Base-by-base conservation (phyloP, 352 stramenopile species). In the Pythium oligandrum region DNA sequence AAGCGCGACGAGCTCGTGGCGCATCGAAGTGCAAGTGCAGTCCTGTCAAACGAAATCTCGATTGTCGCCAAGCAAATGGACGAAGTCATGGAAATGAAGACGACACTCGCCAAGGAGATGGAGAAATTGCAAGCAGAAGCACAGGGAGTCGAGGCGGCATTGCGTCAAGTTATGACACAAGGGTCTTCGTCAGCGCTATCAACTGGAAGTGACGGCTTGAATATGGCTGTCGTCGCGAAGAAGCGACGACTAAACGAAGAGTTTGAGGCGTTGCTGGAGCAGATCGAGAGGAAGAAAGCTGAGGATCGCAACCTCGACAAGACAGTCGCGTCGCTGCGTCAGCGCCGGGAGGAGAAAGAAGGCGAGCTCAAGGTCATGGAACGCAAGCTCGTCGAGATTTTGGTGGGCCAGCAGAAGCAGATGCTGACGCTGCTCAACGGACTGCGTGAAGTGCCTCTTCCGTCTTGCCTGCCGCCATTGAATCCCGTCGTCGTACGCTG, bases 321-420 rank as follows among this genome's bases (percentile, higher is more conserved):
- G 65, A 91, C 83, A 34, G 60, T 89, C 7, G 55, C 51, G 6
- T 71, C 71, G 26, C 64, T 93, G 44, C 70, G 78, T 12, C 42
- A 68, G 32, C 70, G 73, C 9, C 47, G 73, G 34, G 75, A 89
- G 51, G 69, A 76, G n/a, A 93, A 93, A 64, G 81, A 93, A 54
- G 54, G 68, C 10, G 78, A 91, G 64, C 80, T 93, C 68, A 81
- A 87, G 32, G 56, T 36, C 31, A 76, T 91, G 66, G 83, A 93
- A 57, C 73, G 83, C 40, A 84, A 90, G 54, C 64, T 93, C 11
- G 83, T 93, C 2, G 77, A 91, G 65, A 90, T 93, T 42, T 64
- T 93, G 26, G 81, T 93, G 26, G 76, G 88, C 11, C 83, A 93
- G 66, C 83, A 93, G 43, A 93, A 90, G 50, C 75, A 88, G 52